Percentiles rank a stretch among this genome's conserved stretches.
Evolutionary conservation across 495 filamentous ascomycete species (phyloP).

Genomic region (Pyronema domesticum): DNA sequence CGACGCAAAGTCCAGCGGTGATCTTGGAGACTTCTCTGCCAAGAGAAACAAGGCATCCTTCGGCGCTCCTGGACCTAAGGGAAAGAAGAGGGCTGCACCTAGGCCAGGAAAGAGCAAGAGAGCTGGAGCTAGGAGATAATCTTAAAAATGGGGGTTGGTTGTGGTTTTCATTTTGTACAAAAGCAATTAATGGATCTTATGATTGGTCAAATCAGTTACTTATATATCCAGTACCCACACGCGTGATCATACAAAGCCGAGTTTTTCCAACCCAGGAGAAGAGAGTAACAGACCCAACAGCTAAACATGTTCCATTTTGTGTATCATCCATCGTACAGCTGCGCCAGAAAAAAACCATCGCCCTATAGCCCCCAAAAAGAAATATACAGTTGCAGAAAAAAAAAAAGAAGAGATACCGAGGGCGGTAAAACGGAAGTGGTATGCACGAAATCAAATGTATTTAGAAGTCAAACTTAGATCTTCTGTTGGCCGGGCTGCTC

Average conservation of each 20-base stretch:
- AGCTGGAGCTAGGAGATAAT: constrained; percentile 17
- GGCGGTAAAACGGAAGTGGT: not conserved
- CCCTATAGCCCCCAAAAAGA: not conserved
- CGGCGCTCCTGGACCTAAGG: constrained; percentile 26
- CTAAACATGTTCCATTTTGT: not conserved
- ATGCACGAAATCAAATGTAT: not conserved
- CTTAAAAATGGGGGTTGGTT: not conserved
- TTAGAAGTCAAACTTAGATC: not conserved
- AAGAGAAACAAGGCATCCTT: constrained; percentile 65
- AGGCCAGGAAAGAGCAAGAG: constrained; percentile 51
- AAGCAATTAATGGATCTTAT: constrained; percentile 1
- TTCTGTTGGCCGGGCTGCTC: constrained; percentile 1
- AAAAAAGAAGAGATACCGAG: not conserved
- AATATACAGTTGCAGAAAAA: constrained; percentile 1
- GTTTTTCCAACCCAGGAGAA: not conserved
- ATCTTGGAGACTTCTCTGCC: constrained; percentile 56
- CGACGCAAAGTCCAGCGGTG: constrained; percentile 59
- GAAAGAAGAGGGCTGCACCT: constrained; percentile 16
- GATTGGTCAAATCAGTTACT: not conserved
- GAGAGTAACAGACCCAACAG: not conserved
- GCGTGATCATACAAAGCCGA: not conserved
- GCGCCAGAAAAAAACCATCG: not conserved
- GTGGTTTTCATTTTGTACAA: constrained; percentile 3
- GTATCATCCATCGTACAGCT: not conserved
- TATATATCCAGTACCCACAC: not conserved